Base-by-base conservation (phyloP, 495 filamentous ascomycete genomes). In the Aspergillus coremiiformis region DNA sequence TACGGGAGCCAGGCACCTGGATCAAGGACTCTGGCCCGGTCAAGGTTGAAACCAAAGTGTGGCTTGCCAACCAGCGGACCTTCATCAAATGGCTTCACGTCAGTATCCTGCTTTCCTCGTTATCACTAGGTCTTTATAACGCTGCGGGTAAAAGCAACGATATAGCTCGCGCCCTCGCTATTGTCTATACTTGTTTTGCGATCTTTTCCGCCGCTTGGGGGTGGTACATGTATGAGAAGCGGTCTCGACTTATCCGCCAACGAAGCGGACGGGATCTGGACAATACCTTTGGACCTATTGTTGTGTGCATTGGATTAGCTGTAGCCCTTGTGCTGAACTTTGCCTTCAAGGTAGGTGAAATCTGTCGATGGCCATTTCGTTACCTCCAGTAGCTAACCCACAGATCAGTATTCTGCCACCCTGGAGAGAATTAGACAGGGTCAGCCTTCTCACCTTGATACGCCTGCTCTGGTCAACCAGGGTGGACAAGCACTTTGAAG, bases 31-130 rank as follows among this genome's bases (percentile, higher is more conserved):
- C 86, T 0, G 91, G 92, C 0, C 89, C 90, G 0, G 77, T 97
- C 29, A 81, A 87, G 47, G 89, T 98, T 33, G 93, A 98, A 68
- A 87, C 88, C 35, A 98, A 98, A 69, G 92, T 98, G 5, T 98
- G 93, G 91, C 85, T 98, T 29, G 93, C 93, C 44, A 98, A 98
- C 65, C 89, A 98, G 71, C 82, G 93, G 41, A 98, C 93, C 0
- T 98, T 95, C 61, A 82, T 98, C 66, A 96, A 95, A 65, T 98
- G 93, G 93, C 86, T 96, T 67, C 90, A 97, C 63, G 86, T 97
- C 56, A 84, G 81, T 47, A 78, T 98, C 21, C 75, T 97, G 23
- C 80, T 97, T 7, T 90, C 89, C 9, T 82, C 81, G 21, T 67
- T 98, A 24, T 87, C 88, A 3, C 71, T 98, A 21, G 88, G 84